A percentile compares a stretch with the other conserved stretches of the same genome.
phyloP scores from a whole-genome alignment of 2,329 filamentous ascomycete genomes.

The Colletotrichum filicis region DNA sequence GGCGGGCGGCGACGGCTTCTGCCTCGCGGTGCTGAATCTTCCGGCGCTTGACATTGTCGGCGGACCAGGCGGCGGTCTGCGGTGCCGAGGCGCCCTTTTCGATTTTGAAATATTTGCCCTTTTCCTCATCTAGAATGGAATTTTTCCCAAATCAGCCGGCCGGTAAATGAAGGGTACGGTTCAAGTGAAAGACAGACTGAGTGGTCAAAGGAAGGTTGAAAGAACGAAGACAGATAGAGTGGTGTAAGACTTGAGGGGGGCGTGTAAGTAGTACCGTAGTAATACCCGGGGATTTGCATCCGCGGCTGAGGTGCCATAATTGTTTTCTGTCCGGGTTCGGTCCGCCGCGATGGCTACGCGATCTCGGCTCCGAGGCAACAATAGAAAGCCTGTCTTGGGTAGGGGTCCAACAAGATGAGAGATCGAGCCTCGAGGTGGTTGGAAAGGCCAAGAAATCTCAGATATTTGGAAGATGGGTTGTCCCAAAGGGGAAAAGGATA shows the following conservation, averaged over 20 bases:
- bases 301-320: conserved; percentile 32
- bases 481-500: background rate
- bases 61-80: conserved; percentile 62
- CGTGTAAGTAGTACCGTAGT: conserved; percentile 53
- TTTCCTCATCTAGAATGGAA: conserved; percentile 58
- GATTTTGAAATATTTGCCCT: conserved; percentile 76
- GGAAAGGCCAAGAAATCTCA: background rate
- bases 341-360: background rate
- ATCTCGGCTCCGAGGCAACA: background rate
- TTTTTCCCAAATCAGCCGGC: background rate
- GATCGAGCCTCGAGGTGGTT: background rate
- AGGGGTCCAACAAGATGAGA: background rate
- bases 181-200: background rate
- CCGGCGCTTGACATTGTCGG: conserved; percentile 68
- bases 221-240: background rate
- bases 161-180: background rate
- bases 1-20: conserved; percentile 41
- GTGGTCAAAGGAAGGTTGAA: background rate
- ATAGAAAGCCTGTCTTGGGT: background rate
- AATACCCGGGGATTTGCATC: conserved; percentile 62
- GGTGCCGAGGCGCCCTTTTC: conserved; percentile 67
- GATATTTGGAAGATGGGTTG: background rate
- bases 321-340: background rate
- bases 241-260: background rate
- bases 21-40: conserved; percentile 55